Base-by-base conservation (phyloP, 2,329 filamentous ascomycete genomes). In the Thermothelomyces thermophilus region DNA sequence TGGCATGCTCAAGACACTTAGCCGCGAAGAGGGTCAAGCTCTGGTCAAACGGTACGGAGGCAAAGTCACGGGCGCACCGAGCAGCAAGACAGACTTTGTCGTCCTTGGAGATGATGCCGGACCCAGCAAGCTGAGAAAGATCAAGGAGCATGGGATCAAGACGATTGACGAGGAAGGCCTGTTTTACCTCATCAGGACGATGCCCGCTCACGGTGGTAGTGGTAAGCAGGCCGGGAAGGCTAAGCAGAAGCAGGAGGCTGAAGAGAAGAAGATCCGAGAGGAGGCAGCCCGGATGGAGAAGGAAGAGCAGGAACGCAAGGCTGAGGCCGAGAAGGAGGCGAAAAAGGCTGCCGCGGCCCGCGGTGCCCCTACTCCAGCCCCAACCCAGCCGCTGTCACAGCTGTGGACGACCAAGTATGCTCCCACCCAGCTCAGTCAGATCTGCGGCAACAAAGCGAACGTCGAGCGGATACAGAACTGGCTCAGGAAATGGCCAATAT, bases 361-460 rank as follows among this genome's bases (percentile, higher is more conserved):
- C 47, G 69, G 70, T 37, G 60, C 66, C 13, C 61, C 75, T 26
- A 58, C 69, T n/a, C 62, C 73, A 0, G 63, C 62, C 1, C 48
- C 47, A 20, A 51, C 62, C 1, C 68, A 67, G 47, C 66, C 74
- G 33, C 75, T 82, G 46, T 77, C 80, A 52, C 83, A 87, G 58
- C 74, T 98, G 2, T 95, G 93, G 86, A 98, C 93, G 1, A 87
- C 85, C 39, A 97, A 96, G 62, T 97, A 98, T 68, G 93, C 93
- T 0, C 93, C 93, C 2, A 87, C 86, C 1, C 79, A 85, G 48
- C 74, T 94, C 37, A 85, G 71, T 51, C 90, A 96, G 64, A 95
- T 98, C 41, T 97, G 91, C 65, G 93, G 93, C 56, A 98, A 98
- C 70, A 97, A 97, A 67, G 76, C 72, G 1, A 80, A 84, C 26